Conservation (phyloP, 768 basidiomycete species). For the Lactarius quietus region DNA sequence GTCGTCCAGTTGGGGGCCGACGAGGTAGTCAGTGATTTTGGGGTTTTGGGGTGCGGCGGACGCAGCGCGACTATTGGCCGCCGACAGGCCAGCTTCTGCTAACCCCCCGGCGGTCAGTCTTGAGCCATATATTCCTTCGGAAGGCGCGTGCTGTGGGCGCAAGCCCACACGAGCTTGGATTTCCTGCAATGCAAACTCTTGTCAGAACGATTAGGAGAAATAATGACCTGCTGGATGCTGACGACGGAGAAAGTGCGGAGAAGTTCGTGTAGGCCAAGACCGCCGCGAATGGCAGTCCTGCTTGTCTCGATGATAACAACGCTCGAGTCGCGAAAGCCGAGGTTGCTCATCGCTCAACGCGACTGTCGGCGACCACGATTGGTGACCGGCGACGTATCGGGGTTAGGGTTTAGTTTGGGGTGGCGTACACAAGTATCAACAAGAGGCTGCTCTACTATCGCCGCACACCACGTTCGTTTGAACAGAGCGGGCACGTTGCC, state of each 20-base stretch:
- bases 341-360: conserved; percentile 32
- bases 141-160: conserved; percentile 34
- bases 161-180: conserved; percentile 78
- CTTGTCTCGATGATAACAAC: conserved; percentile 80
- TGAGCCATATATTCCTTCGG: conserved; percentile 26
- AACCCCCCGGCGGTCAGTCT: conserved; percentile 34
- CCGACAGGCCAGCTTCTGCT: conserved; percentile 33
- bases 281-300: conserved; percentile 66
- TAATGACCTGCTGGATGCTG: conserved; percentile 30
- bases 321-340: conserved; percentile 78
- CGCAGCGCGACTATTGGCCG: conserved; percentile 48
- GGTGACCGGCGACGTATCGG: neutral
- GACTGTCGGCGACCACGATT: neutral
- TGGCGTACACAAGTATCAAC: neutral
- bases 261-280: conserved; percentile 77
- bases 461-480: neutral
- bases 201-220: conserved; percentile 10
- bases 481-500: neutral
- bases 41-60: conserved; percentile 45
- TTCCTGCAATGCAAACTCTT: conserved; percentile 47
- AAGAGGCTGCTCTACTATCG: neutral
- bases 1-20: conserved; percentile 77
- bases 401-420: conserved; percentile 18
- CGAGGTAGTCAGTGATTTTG: conserved; percentile 74
- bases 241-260: conserved; percentile 74